These are phyloP conservation scores for Trichoderma pleuroti DNA, from an alignment of 2,329 filamentous ascomycete species.

Conservation along the genomic window DNA sequence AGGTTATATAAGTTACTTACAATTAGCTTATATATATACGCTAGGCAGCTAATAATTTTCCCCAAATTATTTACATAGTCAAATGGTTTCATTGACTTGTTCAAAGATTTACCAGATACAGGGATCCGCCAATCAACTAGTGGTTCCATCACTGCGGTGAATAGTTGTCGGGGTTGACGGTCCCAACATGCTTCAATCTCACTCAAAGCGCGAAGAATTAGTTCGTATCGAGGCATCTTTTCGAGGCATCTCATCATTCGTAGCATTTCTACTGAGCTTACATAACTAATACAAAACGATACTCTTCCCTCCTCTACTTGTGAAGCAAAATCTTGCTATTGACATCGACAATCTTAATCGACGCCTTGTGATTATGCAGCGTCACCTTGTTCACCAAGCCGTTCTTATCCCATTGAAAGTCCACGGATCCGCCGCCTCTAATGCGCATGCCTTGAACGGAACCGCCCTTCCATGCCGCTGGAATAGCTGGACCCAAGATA, in stretches of 20 bases:
- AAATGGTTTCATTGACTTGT: background rate
- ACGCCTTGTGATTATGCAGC: background rate
- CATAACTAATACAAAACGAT: background rate
- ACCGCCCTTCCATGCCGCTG: slow-evolving; percentile 41
- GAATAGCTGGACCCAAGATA: slow-evolving; percentile 47
- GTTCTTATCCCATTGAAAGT: slow-evolving; percentile 42
- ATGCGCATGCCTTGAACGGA: slow-evolving; percentile 43
- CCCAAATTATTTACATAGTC: background rate
- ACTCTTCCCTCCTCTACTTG: background rate
- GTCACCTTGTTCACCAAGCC: slow-evolving; percentile 22
- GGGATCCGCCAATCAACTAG: no score
- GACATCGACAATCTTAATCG: slow-evolving; percentile 17
- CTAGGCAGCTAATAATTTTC: background rate
- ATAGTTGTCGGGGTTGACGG: background rate
- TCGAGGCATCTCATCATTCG: background rate
- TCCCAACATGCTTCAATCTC: background rate
- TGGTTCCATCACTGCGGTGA: no score
- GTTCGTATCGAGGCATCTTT: background rate
- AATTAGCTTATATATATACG: no score
- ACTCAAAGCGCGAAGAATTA: background rate
- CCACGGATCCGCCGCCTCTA: slow-evolving; percentile 41
- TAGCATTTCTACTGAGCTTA: background rate
- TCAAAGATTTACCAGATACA: background rate
- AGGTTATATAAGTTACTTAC: no score
- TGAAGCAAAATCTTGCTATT: slow-evolving; percentile 15